A percentile compares a stretch with the other conserved stretches of the same genome.
Conservation (phyloP, 139 green algal species). For the Asterochloris sp. region DNA sequence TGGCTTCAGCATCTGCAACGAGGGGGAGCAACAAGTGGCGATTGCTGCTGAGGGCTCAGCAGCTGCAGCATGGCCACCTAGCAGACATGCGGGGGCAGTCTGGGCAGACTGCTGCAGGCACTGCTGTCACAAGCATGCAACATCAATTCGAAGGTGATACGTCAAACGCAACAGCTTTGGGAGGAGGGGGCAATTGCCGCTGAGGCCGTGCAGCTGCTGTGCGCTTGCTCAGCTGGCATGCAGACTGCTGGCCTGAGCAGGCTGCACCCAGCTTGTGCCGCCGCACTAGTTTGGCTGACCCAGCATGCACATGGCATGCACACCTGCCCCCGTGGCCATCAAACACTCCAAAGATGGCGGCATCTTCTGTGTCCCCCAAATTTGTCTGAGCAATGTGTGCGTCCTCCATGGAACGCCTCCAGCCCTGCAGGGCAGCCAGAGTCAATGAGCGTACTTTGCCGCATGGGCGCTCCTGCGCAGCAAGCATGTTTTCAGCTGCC, state of each 20-base stretch:
- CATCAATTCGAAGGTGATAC: neutral
- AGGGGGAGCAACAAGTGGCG: too few relatives aligned
- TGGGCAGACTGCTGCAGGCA: too few relatives aligned
- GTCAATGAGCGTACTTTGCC: too few relatives aligned
- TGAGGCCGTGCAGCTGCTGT: neutral
- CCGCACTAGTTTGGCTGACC: neutral
- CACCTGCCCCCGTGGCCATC: conserved; percentile 78
- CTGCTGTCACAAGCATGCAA: neutral
- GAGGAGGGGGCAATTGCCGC: neutral
- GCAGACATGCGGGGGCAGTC: too few relatives aligned
- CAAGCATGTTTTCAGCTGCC: too few relatives aligned
- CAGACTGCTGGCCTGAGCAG: too few relatives aligned
- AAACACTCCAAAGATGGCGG: conserved; percentile 85
- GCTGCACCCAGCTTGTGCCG: neutral
- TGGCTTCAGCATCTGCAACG: too few relatives aligned
- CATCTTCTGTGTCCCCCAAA: conserved; percentile 23
- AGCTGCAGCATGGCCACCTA: too few relatives aligned
- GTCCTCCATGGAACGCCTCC: conserved; percentile 77
- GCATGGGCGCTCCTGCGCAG: too few relatives aligned
- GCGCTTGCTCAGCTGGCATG: neutral
- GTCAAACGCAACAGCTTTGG: neutral
- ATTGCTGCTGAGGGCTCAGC: too few relatives aligned
- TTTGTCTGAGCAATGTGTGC: conserved; percentile 59
- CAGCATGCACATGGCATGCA: neutral
- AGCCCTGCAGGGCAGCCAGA: conserved; percentile 54